These are phyloP conservation scores for Uncinocarpus reesii DNA, from an alignment of 2,329 filamentous ascomycete species.

Conservation along the genomic window DNA sequence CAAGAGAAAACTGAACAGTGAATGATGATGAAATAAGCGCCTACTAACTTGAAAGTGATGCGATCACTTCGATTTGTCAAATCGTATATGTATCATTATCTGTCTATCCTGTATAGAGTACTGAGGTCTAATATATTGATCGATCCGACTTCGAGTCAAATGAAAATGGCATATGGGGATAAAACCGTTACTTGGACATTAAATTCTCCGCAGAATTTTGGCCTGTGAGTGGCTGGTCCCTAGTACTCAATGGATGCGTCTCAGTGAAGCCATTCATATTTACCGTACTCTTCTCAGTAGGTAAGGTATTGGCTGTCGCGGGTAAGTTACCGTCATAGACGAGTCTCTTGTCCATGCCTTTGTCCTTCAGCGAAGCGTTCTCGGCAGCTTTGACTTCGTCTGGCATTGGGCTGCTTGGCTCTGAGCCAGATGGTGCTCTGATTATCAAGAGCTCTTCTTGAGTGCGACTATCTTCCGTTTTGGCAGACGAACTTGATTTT, in stretches of 20 bases:
- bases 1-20: no score
- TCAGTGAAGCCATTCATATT: background rate
- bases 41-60: no score
- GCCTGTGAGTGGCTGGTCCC: background rate
- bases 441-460: conserved; percentile 53
- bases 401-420: conserved; percentile 13
- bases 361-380: background rate
- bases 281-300: background rate
- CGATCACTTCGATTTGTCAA: no score
- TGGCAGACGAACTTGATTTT: conserved; percentile 41
- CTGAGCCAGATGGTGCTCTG: conserved; percentile 53
- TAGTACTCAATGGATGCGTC: background rate
- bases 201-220: background rate
- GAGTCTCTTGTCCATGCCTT: background rate
- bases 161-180: no score
- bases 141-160: background rate
- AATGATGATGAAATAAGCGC: background rate
- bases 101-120: no score
- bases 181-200: no score
- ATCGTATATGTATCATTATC: no score
- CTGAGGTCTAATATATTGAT: background rate
- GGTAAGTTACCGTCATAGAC: background rate
- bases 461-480: conserved; percentile 28
- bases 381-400: background rate
- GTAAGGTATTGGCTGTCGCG: background rate